These are phyloP conservation scores for Tripidium arundinaceum DNA, from an alignment of 202 grass and related monocot species.

Conservation along the genomic window DNA sequence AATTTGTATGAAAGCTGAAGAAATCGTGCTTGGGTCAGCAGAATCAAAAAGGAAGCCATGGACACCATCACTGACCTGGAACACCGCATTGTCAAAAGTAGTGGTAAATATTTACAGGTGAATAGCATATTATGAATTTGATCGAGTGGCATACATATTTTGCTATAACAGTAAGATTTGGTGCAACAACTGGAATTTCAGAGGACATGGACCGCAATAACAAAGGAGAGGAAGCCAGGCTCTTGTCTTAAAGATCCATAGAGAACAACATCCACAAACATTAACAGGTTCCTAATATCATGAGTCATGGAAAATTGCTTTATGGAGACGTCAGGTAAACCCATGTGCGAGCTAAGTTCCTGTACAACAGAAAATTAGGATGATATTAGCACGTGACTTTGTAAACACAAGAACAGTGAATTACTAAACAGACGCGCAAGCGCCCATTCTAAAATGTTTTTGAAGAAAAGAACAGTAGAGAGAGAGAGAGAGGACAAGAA, in stretches of 20 bases:
- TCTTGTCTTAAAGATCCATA: constrained; percentile 80
- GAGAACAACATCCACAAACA: constrained; percentile 72
- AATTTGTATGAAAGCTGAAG: constrained; percentile 56
- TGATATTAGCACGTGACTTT: constrained; percentile 3
- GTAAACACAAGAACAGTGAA: not conserved
- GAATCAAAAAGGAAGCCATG: constrained; percentile 76
- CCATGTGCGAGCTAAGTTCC: constrained; percentile 73
- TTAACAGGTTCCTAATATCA: constrained; percentile 56
- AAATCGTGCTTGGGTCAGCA: constrained; percentile 44
- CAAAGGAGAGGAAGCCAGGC: constrained; percentile 78
- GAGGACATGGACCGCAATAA: constrained; percentile 80
- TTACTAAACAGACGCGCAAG: not conserved
- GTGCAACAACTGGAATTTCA: constrained; percentile 74
- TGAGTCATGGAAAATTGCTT: constrained; percentile 71
- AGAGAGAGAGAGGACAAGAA: not conserved
- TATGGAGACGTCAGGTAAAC: constrained; percentile 65
- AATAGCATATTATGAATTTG: constrained; percentile 22
- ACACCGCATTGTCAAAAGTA: constrained; percentile 27
- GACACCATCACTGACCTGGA: constrained; percentile 70
- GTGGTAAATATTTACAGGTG: constrained; percentile 1
- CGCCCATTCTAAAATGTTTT: not conserved
- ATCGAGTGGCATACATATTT: constrained; percentile 71
- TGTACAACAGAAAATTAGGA: constrained; percentile 41
- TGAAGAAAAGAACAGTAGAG: not conserved
- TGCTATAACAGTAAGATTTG: constrained; percentile 77